Evolutionary conservation across 371 early-diverging fungal species (phyloP), one percentile per base, ranked within the genome.

Genomic region (Gilbertella persicaria): DNA sequence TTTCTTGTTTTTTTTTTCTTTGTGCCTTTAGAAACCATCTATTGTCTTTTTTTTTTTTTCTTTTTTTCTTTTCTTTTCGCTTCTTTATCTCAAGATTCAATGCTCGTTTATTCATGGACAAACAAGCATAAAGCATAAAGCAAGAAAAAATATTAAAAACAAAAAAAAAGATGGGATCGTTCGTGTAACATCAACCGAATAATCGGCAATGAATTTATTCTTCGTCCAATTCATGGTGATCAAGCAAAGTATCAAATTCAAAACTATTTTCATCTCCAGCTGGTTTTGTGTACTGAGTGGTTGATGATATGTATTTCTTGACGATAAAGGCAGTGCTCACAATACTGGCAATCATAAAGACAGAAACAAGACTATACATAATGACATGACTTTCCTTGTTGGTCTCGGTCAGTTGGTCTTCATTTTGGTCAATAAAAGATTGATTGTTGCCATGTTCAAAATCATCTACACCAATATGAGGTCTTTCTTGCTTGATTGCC

Each of bases 191-290:
- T 33, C 12, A 33, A 33, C 13, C 10, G 10, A 12, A 2, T 10
- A 9, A 12, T 10, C 28, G 6, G 33, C 13, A 8, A 33, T 10
- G n/a, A n/a, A n/a, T n/a, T n/a, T n/a, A n/a, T n/a, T n/a, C n/a
- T n/a, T n/a, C n/a, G n/a, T n/a, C n/a, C n/a, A n/a, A n/a, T n/a
- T 33, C 12, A 33, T 33, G 23, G 12, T 35, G 28, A 24, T 49
- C 24, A 26, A 62, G 25, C 16, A 62, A 36, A 23, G 44, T 53
- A 35, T 62, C 63, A 53, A 62, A 57, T 25, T 62, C 63, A 50
- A 40, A 58, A 7, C 40, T 30, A 20, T 48, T 51, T 19, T 58
- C 58, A 17, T 53, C 33, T 33, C 13, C 33, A 12, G 12, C 53
- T 14, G 30, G 9, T 49, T 37, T 7, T 36, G n/a, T 7, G 16